phyloP scores from a whole-genome alignment of 2,329 filamentous ascomycete species.

The Mollisia scopiformis region DNA sequence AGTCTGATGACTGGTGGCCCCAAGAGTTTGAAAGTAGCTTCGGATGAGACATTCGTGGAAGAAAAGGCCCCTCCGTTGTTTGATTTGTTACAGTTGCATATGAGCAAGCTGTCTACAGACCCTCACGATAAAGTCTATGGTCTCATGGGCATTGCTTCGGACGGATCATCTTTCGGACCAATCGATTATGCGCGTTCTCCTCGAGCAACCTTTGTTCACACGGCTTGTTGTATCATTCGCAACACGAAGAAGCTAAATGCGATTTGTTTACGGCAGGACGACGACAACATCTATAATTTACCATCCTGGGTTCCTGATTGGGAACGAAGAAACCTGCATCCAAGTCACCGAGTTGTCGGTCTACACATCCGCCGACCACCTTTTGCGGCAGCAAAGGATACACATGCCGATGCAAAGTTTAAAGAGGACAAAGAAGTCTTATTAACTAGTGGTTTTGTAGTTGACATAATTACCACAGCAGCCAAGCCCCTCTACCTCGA shows the following conservation, averaged over 20 bases:
- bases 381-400: slow-evolving; percentile 2
- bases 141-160: slow-evolving; percentile 14
- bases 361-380: slow-evolving; percentile 7
- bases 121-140: slow-evolving; percentile 18
- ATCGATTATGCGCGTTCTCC: slow-evolving; percentile 15
- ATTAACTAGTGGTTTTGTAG: slow-evolving; percentile 9
- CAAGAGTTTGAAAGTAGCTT: slow-evolving; percentile 1
- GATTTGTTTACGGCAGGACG: slow-evolving; percentile 10
- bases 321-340: slow-evolving; percentile 14
- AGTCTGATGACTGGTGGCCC: slow-evolving; percentile 16
- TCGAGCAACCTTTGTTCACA: not conserved
- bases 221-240: slow-evolving; percentile 6
- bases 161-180: slow-evolving; percentile 7
- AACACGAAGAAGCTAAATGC: not conserved
- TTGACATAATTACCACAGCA: slow-evolving; percentile 8
- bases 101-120: slow-evolving; percentile 12
- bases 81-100: slow-evolving; percentile 4
- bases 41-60: not conserved
- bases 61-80: not conserved
- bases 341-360: slow-evolving; percentile 6
- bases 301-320: slow-evolving; percentile 19
- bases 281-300: slow-evolving; percentile 5
- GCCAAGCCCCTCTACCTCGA: slow-evolving; percentile 6
- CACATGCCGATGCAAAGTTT: not conserved
- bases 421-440: slow-evolving; percentile 5